Conservation (phyloP, 208 protist genomes). For the Leptomonas seymouri region DNA sequence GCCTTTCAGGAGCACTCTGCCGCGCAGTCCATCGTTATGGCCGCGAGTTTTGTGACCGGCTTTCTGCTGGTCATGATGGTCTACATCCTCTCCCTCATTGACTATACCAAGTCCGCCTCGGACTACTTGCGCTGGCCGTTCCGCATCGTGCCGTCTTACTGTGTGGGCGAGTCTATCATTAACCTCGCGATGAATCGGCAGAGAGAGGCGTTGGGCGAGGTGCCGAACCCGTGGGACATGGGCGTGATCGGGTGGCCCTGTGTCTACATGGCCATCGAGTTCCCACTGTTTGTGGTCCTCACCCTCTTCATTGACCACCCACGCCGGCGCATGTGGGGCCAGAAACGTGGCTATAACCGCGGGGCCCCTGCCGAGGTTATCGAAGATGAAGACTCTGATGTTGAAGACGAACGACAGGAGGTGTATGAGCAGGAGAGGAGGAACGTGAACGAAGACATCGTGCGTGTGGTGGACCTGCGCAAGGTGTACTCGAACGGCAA, state of each 20-base stretch:
- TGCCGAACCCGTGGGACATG: constrained; percentile 40
- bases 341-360: constrained; percentile 31
- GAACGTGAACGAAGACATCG: constrained; percentile 40
- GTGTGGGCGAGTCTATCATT: constrained; percentile 79
- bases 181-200: constrained; percentile 49
- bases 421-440: constrained; percentile 43
- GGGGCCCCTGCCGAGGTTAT: constrained; percentile 33
- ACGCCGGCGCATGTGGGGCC: constrained; percentile 36
- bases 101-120: constrained; percentile 41
- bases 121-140: constrained; percentile 55
- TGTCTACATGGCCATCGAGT: constrained; percentile 66
- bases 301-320: constrained; percentile 77
- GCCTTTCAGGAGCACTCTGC: constrained; percentile 64
- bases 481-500: constrained; percentile 72
- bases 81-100: constrained; percentile 48
- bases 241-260: constrained; percentile 46
- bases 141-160: constrained; percentile 76
- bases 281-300: constrained; percentile 57
- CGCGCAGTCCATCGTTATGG: constrained; percentile 67
- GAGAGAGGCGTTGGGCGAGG: constrained; percentile 27
- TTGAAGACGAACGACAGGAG: constrained; percentile 50
- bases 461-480: constrained; percentile 67
- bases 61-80: constrained; percentile 71
- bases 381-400: constrained; percentile 50
- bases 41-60: constrained; percentile 79